phyloP scores from a whole-genome alignment of 169 alveolate species.

The Amoebophrya sp. region DNA sequence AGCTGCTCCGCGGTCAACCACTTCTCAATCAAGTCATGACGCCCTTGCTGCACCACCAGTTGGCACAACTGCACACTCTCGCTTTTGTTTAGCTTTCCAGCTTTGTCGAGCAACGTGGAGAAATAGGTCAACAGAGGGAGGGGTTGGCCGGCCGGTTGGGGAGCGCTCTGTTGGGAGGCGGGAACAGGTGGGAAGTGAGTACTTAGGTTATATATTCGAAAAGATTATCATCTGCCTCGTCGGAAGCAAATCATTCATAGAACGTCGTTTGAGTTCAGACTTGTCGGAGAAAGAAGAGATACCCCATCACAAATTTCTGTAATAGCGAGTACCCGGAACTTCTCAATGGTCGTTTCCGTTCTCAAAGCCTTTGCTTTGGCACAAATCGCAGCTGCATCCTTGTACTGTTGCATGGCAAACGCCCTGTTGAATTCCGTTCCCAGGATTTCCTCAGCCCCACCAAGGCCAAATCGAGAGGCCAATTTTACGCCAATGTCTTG shows the following conservation, averaged over 20 bases:
- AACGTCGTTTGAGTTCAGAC: too few relatives aligned
- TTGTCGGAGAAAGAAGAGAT: too few relatives aligned
- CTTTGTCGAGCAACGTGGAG: conserved; percentile 84
- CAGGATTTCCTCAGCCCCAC: conserved; percentile 7
- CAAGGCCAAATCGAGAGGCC: not conserved
- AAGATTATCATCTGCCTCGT: too few relatives aligned
- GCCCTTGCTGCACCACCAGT: conserved; percentile 88
- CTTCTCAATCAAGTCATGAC: conserved; percentile 74
- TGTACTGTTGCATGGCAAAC: conserved; percentile 55
- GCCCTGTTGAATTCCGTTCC: conserved; percentile 46
- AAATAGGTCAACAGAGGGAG: conserved; percentile 89
- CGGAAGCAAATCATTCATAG: too few relatives aligned
- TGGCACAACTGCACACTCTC: conserved; percentile 94
- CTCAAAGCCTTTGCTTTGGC: conserved; percentile 84
- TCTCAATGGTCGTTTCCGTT: conserved; percentile 81
- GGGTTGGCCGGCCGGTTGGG: not conserved
- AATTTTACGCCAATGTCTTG: not conserved
- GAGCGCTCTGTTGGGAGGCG: not conserved
- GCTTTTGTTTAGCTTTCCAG: conserved; percentile 82
- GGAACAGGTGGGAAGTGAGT: too few relatives aligned
- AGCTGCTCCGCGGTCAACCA: conserved; percentile 94
- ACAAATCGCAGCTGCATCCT: conserved; percentile 89
- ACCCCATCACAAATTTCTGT: too few relatives aligned
- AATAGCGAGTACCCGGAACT: conserved; percentile 68
- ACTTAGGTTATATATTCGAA: too few relatives aligned